Evolutionary conservation across 2,329 filamentous ascomycete genomes (phyloP).

Genomic region (Penicillium sp.): DNA sequence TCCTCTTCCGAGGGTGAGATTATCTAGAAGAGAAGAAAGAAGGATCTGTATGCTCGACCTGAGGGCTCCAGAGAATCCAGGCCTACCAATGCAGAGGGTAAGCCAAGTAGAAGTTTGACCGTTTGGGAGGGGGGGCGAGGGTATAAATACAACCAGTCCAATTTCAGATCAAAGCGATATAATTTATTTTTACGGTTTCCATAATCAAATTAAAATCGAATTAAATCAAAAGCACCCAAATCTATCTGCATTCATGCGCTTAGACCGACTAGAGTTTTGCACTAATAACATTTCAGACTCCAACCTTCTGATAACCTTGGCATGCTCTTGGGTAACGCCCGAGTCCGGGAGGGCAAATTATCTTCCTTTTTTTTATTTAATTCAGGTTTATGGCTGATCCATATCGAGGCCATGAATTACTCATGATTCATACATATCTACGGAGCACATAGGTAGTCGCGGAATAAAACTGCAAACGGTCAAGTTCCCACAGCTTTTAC

Average conservation of each 20-base stretch:
- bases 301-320: slow-evolving; percentile 7
- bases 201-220: neutral
- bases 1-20: neutral
- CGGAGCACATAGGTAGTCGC: neutral
- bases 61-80: neutral
- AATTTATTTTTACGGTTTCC: neutral
- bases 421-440: neutral
- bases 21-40: neutral
- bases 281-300: neutral
- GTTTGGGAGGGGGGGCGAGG: neutral
- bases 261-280: slow-evolving; percentile 3
- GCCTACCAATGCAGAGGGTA: neutral
- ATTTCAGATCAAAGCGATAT: neutral
- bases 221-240: neutral
- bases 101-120: neutral
- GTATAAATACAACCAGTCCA: slow-evolving; percentile 4
- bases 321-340: neutral
- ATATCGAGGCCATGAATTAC: neutral
- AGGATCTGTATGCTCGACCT: neutral
- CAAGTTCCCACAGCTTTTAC: neutral
- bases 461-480: neutral
- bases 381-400: neutral
- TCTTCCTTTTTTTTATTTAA: neutral
- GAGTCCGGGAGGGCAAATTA: neutral
- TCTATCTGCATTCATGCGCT: slow-evolving; percentile 1